Conservation (phyloP, 345 rosid genomes). For the Pelargonium nanum region DNA sequence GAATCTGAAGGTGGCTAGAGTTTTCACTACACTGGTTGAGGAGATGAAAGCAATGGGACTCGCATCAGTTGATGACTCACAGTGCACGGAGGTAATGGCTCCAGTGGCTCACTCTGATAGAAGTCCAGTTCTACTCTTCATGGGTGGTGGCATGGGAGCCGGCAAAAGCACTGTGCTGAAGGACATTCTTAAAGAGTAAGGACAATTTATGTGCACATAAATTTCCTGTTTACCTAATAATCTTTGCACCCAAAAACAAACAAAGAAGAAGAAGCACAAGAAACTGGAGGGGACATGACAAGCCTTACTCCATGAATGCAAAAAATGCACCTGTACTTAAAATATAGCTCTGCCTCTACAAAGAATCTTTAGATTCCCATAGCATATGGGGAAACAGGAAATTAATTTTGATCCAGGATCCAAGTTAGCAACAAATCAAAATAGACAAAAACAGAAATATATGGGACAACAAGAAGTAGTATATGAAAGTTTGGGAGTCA, state of each 20-base stretch:
- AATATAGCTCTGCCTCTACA: no score
- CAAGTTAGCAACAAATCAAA: no score
- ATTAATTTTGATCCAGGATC: no score
- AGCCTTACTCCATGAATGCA: no score
- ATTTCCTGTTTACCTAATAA: neutral
- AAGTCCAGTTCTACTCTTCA: slow-evolving; percentile 79
- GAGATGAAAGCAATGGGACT: slow-evolving; percentile 82
- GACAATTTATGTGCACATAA: neutral
- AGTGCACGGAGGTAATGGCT: slow-evolving; percentile 75
- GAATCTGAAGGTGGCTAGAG: slow-evolving; percentile 69
- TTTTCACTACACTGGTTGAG: slow-evolving; percentile 66
- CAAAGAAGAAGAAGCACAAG: no score
- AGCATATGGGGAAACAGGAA: no score
- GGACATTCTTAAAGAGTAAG: slow-evolving; percentile 86
- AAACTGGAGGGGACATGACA: no score
- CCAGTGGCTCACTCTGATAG: slow-evolving; percentile 74
- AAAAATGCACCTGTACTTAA: no score
- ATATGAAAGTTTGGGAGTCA: no score
- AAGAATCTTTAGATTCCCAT: no score
- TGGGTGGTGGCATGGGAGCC: slow-evolving; percentile 99
- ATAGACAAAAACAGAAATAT: no score
- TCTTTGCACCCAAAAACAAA: neutral
- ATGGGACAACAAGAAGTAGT: no score
- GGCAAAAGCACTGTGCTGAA: slow-evolving; percentile 95
- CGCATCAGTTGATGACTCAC: slow-evolving; percentile 39